A percentile compares a stretch with the other conserved stretches of the same genome.
phyloP scores from a whole-genome alignment of 139 green algal species.

The Coccomyxa sp. region DNA sequence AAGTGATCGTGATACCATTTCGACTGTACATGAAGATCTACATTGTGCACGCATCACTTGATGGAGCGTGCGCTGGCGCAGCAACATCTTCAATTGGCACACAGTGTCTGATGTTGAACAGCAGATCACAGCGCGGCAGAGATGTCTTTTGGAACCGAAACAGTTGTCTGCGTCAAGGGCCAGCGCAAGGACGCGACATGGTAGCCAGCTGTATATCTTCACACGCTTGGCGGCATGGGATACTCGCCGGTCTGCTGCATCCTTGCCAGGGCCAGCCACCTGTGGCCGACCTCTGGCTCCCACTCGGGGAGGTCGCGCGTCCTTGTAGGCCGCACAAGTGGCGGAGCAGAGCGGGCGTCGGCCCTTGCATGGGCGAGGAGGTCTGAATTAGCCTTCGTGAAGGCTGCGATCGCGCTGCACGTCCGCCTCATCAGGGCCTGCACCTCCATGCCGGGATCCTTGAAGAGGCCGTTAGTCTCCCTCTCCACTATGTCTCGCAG shows the following conservation, averaged over 20 bases:
- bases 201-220: background rate
- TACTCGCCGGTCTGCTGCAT: background rate
- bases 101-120: background rate
- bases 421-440: background rate
- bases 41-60: background rate
- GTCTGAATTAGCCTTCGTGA: background rate
- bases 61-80: background rate
- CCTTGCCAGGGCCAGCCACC: background rate
- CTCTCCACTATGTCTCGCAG: background rate
- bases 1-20: background rate
- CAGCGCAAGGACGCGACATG: background rate
- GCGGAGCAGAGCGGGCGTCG: background rate
- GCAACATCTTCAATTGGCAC: background rate
- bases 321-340: background rate
- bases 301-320: background rate
- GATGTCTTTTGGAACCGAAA: background rate
- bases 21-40: background rate
- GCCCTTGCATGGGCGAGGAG: background rate
- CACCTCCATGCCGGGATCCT: background rate
- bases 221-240: background rate
- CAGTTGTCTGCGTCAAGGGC: background rate
- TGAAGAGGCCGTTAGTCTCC: slow-evolving; percentile 1
- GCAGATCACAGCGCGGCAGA: background rate
- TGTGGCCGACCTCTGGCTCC: background rate
- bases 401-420: background rate